Conservation (phyloP, 176 grass and related monocot genomes). For the Elaeis guineensis region DNA sequence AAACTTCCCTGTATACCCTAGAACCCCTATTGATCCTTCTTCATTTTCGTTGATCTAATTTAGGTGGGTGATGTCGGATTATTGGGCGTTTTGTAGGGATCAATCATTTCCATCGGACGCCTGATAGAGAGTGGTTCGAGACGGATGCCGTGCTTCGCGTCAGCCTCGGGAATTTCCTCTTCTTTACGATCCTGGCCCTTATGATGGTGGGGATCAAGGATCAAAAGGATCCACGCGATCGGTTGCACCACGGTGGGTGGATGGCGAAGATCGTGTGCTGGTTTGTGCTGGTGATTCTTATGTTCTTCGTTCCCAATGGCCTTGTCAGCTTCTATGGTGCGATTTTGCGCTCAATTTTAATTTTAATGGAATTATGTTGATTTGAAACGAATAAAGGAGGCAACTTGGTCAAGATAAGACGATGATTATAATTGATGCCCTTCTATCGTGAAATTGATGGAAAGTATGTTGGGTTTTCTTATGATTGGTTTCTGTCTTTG, state of each 20-base stretch:
- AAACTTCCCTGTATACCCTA: slow-evolving; percentile 63
- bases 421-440: no score
- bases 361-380: no score
- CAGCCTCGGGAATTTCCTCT: slow-evolving; percentile 93
- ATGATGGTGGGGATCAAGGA: slow-evolving; percentile 97
- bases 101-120: slow-evolving; percentile 94
- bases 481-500: not conserved
- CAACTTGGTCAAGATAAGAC: not conserved
- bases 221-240: slow-evolving; percentile 96
- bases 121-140: slow-evolving; percentile 98
- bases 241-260: slow-evolving; percentile 90
- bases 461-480: no score
- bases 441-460: no score
- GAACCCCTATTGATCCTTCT: no score
- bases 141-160: slow-evolving; percentile 96
- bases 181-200: slow-evolving; percentile 88
- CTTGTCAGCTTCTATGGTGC: slow-evolving; percentile 92
- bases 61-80: not conserved
- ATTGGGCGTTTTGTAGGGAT: slow-evolving; percentile 49
- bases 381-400: not conserved
- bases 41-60: not conserved
- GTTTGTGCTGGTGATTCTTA: slow-evolving; percentile 67
- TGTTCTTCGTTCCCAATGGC: slow-evolving; percentile 97
- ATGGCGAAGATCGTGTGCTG: slow-evolving; percentile 99
- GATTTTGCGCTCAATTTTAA: not conserved